Evolutionary conservation across 495 filamentous ascomycete species (phyloP), one percentile per base, ranked within the genome.

Genomic region (Penicillium atrosanguineum): DNA sequence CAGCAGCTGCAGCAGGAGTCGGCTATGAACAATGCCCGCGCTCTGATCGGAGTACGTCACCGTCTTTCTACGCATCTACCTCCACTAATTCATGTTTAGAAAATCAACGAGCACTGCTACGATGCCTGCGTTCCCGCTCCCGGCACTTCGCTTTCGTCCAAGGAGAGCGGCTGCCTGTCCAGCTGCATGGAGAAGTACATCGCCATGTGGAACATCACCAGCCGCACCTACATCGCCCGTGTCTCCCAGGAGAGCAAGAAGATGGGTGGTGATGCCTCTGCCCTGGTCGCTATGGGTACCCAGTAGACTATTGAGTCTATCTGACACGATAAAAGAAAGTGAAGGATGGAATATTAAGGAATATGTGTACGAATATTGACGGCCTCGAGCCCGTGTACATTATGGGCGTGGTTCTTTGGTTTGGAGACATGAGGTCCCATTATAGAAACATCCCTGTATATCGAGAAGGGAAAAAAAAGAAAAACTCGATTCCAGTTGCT

Each of bases 161-260:
- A 76, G 62, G 84, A 91, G 73, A 83, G 86, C 70, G 77, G 80
- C 41, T 98, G 94, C 80, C 80, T 93, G 53, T 87, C 86, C 7
- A 73, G 79, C 55, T 98, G 94, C 77, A 94, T 96, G 88, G 90
- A 97, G 68, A 98, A 98, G 76, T 98, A 98, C 78, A 95, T 97
- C 80, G 73, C 78, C 21, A 82, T 89, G 29, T 98, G 95, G 95
- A 96, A 97, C 70, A 76, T 79, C 50, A 87, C 95, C 52, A 90
- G 85, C 70, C 67, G 79, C 53, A 78, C 85, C 23, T 96, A 95
- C 67, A 79, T 96, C 57, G 63, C 63, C 44, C 80, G 90, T 61
- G 79, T 95, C 71, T 84, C 89, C 64, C 74, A 78, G 52, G 86
- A 90, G 62, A 65, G 57, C 29, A 77, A 72, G 69, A 72, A 61